Evolutionary conservation across 116 monocot species (phyloP).

Genomic region (Thalassia testudinum): DNA sequence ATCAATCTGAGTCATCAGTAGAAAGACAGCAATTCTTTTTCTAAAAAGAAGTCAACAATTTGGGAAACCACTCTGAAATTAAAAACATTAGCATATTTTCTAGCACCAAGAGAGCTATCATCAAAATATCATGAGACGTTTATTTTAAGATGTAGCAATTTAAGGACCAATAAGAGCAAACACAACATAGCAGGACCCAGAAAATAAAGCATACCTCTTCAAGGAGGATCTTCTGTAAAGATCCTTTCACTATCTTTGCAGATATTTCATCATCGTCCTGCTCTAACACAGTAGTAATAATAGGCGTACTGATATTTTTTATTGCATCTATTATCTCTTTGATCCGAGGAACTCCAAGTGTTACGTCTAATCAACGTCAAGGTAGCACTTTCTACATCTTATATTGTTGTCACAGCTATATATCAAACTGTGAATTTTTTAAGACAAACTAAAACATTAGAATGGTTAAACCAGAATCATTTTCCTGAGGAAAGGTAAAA

Average conservation of each 20-base stretch:
- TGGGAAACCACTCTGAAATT: no score
- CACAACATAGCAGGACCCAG: not conserved
- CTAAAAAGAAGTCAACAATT: no score
- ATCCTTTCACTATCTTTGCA: constrained; percentile 57
- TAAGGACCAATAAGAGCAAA: not conserved
- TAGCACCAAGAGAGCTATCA: no score
- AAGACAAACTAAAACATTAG: not conserved
- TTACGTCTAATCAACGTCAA: constrained; percentile 61
- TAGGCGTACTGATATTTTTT: constrained; percentile 91
- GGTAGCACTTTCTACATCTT: constrained; percentile 3
- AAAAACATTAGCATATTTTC: no score
- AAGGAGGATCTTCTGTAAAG: constrained; percentile 71
- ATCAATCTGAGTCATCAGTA: no score
- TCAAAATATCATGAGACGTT: no score
- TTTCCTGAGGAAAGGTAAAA: no score
- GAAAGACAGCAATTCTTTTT: no score
- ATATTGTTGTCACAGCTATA: no score
- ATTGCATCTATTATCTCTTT: constrained; percentile 92
- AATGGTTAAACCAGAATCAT: not conserved
- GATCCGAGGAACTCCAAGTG: constrained; percentile 98
- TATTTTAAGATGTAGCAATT: no score
- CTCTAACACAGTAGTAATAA: constrained; percentile 50
- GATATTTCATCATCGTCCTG: constrained; percentile 27
- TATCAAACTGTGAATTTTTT: no score
- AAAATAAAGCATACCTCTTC: constrained; percentile 42